These are phyloP conservation scores for Symbiodinium natans DNA, from an alignment of 73 alveolate species.

Conservation along the genomic window DNA sequence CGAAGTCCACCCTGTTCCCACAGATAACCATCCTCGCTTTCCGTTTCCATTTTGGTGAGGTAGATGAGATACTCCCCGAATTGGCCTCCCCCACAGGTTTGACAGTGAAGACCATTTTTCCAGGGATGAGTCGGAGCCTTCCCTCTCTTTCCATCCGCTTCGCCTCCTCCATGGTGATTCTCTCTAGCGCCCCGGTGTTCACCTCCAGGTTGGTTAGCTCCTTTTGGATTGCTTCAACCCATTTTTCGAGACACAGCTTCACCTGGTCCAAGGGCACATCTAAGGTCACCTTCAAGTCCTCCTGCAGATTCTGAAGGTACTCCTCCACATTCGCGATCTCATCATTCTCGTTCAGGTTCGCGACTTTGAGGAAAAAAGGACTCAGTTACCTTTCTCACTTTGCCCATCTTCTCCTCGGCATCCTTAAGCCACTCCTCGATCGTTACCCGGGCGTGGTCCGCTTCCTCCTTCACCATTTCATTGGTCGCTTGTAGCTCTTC, in stretches of 20 bases:
- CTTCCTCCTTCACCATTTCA: not conserved
- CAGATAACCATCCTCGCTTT: not conserved
- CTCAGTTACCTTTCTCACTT: too few species aligned
- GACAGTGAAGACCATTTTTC: not conserved
- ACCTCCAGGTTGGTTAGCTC: too few species aligned
- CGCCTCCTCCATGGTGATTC: not conserved
- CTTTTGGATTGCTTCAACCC: too few species aligned
- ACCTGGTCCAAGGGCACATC: too few species aligned
- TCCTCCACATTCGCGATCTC: too few species aligned
- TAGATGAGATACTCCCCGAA: too few species aligned
- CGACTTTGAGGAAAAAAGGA: too few species aligned
- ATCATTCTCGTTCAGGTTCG: not conserved
- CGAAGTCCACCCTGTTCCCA: not conserved
- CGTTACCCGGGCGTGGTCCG: not conserved
- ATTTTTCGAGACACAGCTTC: too few species aligned
- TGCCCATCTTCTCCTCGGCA: not conserved
- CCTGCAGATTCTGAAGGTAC: too few species aligned
- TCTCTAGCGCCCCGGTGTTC: too few species aligned
- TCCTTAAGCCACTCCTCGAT: not conserved
- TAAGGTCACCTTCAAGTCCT: too few species aligned
- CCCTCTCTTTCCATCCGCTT: not conserved
- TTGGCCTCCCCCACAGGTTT: not conserved
- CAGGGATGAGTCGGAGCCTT: not conserved
- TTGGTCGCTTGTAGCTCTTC: not conserved
- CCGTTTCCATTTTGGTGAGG: not conserved